Base-by-base conservation (phyloP, 495 filamentous ascomycete genomes). In the Xylaria acuta region DNA sequence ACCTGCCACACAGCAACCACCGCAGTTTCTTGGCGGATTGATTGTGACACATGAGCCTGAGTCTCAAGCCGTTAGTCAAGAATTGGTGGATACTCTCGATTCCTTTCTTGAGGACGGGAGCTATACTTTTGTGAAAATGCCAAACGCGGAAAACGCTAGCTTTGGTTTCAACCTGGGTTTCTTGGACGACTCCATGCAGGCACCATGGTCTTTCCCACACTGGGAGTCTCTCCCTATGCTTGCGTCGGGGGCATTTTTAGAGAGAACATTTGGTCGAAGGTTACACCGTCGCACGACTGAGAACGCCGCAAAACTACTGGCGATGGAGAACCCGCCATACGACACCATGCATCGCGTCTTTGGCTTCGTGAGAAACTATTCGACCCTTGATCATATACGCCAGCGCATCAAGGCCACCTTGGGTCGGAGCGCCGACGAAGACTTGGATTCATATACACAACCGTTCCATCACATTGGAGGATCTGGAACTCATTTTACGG, bases 241-340 rank as follows among this genome's bases (percentile, higher is more conserved):
- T 0, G 76, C 66, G 5, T 85, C 85, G 0, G 88, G 88, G 74
- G 81, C 85, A 41, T 83, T 89, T 54, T 85, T 89, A 32, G 94
- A 96, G 80, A 82, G 83, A 18, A 87, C 87, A n/a, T 93, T 97
- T 72, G 89, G 89, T 22, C 88, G 93, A 0, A 85, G 90, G 16
- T 83, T 96, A 32, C 92, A 93, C 27, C 86, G 94, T 12, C 86
- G 86, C 65, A 84, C 88, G 8, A 74, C 91, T 18, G 93, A 97
- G 79, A 81, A 84, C 51, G 91, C 86, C 7, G 86, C 89, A 69
- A 78, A 81, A 51, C 85, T 94, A n/a, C 80, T 94, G 40, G 80
- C 83, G 27, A 83, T 89, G 69, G 80, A 90, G 7, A 78, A 82
- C 62, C 80, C 88, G 2, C 83, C 89, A 0, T 84, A 86, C 12